Base-by-base conservation (phyloP, 352 stramenopile genomes). In the Pythium insidiosum region DNA sequence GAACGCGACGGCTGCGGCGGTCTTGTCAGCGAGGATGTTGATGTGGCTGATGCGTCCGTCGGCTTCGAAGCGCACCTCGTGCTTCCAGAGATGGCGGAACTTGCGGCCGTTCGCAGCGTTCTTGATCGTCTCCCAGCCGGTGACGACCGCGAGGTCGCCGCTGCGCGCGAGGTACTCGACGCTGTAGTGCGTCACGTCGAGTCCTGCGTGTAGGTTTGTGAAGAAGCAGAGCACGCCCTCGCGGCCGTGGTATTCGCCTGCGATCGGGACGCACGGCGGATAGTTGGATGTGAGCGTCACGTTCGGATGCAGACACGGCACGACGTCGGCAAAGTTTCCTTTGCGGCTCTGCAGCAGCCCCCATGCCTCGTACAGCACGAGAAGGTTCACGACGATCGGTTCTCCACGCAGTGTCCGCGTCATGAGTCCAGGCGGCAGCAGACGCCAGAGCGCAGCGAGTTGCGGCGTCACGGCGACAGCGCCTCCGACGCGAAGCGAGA, bases 11-110 rank as follows among this genome's bases (percentile, higher is more conserved):
- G 80, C 62, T 1, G 80, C 78, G 4, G 80, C 74, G 7, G 73
- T 83, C 46, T 88, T 83, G 55, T 92, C 80, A n/a, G 67, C 80
- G 15, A 90, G 63, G 60, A 92, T 84, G 52, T 90, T 86, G 56
- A 92, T 82, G 48, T 90, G 73, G 36, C 73, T 88, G 41, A 92
- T 79, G 22, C 77, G 73, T 9, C 80, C 80, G 46, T 90, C 77
- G 18, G 68, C 66, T 47, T 84, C 74, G 40, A 92, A 90, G 4
- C 77, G 76, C 22, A 92, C 58, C 47, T 88, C 77, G 50, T 92
- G 80, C 49, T 81, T 86, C 77, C 77, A 92, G 49, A 88, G 59
- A 42, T 92, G 80, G 15, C 77, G 68, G 58, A 89, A 92, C 36
- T 79, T 73, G 25, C 73, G 66, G 30, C 77, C 65, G 56, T 81